phyloP scores from a whole-genome alignment of 768 basidiomycete species.

The Melanogaster broomeanus region DNA sequence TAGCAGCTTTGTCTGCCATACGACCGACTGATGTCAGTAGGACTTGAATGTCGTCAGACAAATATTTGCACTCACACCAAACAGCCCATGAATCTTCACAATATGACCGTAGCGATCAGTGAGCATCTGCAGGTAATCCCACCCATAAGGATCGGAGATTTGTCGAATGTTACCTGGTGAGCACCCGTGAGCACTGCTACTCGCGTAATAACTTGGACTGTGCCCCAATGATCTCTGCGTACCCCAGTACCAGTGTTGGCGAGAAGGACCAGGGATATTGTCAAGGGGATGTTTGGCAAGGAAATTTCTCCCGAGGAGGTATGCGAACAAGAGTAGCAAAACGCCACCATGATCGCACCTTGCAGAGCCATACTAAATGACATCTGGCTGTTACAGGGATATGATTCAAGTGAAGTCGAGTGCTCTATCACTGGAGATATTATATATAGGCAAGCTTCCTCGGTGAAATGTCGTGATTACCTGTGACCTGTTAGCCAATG shows the following conservation, averaged over 20 bases:
- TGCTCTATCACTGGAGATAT: no score
- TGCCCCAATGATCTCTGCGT: neutral
- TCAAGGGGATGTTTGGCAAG: conserved; percentile 1
- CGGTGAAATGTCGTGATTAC: no score
- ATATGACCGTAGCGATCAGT: conserved; percentile 39
- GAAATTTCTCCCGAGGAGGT: neutral
- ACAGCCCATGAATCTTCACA: conserved; percentile 47
- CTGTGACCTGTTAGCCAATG: no score
- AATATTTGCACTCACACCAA: conserved; percentile 37
- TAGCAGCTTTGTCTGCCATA: conserved; percentile 45
- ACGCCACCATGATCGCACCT: neutral
- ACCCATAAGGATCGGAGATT: conserved; percentile 35
- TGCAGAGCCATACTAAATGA: neutral
- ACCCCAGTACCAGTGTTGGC: conserved; percentile 3
- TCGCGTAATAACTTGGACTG: no score
- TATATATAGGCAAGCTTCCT: no score
- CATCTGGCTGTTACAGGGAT: neutral
- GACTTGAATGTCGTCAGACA: neutral
- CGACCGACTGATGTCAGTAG: neutral
- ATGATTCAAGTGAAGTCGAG: no score
- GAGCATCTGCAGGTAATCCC: conserved; percentile 37
- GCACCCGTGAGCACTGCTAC: neutral
- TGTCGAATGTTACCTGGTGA: conserved; percentile 38
- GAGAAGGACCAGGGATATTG: conserved; percentile 5
- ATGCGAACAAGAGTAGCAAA: neutral